Evolutionary conservation across 2,329 filamentous ascomycete genomes (phyloP).

Genomic region (Ophiostoma montium): DNA sequence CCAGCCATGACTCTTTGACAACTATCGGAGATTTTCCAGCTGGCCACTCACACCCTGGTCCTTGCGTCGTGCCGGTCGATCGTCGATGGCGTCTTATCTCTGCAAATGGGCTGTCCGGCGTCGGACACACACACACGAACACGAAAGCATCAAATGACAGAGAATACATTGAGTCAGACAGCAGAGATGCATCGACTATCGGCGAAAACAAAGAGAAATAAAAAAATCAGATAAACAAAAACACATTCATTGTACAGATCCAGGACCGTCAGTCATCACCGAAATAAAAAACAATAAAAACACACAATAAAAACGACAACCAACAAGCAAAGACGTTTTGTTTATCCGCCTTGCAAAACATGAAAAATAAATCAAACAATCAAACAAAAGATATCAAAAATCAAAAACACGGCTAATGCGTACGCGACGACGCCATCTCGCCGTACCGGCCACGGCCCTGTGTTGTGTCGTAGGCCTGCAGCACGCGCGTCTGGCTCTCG

Average conservation of each 20-base stretch:
- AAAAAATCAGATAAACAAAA: not conserved
- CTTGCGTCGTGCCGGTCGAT: too few relatives aligned
- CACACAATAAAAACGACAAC: not conserved
- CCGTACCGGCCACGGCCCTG: constrained; percentile 81
- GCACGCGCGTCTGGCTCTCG: constrained; percentile 83
- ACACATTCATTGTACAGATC: not conserved
- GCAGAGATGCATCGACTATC: too few relatives aligned
- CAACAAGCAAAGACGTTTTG: not conserved
- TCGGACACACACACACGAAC: too few relatives aligned
- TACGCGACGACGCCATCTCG: constrained; percentile 55
- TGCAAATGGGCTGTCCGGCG: too few relatives aligned
- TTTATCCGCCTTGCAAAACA: too few relatives aligned
- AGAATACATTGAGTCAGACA: too few relatives aligned
- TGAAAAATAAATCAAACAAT: too few relatives aligned
- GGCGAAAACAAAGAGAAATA: not conserved
- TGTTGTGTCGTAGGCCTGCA: constrained; percentile 97
- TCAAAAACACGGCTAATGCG: constrained; percentile 1
- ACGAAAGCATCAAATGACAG: not conserved
- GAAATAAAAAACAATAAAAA: not conserved
- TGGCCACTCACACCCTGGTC: too few relatives aligned
- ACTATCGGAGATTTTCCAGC: too few relatives aligned
- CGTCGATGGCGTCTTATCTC: too few relatives aligned
- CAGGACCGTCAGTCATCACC: not conserved
- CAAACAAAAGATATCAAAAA: not conserved
- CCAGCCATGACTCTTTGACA: too few relatives aligned